Percentiles rank a stretch among this genome's conserved stretches.
Conservation (phyloP, 1,284 basidiomycete species). For the Naganishia sp. region DNA sequence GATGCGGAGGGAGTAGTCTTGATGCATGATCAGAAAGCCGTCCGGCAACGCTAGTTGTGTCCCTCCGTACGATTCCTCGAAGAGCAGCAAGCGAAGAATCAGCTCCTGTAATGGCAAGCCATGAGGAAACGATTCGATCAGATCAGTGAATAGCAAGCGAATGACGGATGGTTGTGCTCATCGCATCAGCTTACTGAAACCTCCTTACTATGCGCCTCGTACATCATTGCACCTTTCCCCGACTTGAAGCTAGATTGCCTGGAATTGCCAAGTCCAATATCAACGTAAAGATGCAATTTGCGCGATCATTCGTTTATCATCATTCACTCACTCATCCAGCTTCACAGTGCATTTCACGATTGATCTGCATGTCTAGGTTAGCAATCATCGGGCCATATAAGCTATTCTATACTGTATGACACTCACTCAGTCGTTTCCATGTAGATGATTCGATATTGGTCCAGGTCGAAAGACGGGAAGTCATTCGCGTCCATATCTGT, state of each 20-base stretch:
- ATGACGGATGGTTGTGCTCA: background rate
- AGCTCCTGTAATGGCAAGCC: conserved; percentile 2
- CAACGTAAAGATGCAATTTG: no score
- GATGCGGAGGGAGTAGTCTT: conserved; percentile 2
- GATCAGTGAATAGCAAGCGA: background rate
- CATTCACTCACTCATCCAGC: background rate
- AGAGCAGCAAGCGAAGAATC: conserved; percentile 10
- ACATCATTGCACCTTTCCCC: background rate
- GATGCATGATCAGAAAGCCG: conserved; percentile 12
- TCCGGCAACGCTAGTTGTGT: conserved; percentile 17
- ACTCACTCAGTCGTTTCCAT: conserved; percentile 19
- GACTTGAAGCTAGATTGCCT: background rate
- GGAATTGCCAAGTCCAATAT: background rate
- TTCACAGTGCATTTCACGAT: conserved; percentile 22
- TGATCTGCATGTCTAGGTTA: background rate
- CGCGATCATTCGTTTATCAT: no score
- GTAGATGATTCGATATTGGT: conserved; percentile 18
- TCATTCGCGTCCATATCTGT: conserved; percentile 4
- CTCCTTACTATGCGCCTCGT: background rate
- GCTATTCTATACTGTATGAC: no score
- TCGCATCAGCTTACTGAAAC: background rate
- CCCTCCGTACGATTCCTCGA: conserved; percentile 17
- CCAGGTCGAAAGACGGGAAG: conserved; percentile 17
- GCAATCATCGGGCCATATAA: background rate
- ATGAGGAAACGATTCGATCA: background rate